Evolutionary conservation across 208 protist genomes (phyloP).

Genomic region (Leishmania arabica): DNA sequence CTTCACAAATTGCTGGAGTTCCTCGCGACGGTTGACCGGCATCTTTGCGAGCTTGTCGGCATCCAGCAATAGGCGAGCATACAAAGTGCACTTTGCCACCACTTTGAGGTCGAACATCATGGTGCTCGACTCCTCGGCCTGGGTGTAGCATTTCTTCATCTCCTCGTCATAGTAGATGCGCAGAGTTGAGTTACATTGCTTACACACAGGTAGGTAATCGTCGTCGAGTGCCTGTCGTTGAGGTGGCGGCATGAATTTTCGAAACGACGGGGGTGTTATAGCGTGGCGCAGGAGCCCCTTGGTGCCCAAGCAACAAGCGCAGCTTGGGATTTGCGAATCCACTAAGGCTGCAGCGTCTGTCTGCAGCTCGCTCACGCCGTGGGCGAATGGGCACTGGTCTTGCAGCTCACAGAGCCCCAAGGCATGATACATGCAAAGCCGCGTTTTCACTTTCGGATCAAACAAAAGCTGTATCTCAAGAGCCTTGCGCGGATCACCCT

Average conservation of each 20-base stretch:
- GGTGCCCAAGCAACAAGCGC: slow-evolving; percentile 39
- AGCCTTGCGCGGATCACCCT: slow-evolving; percentile 26
- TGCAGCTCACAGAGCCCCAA: slow-evolving; percentile 36
- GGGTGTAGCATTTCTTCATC: slow-evolving; percentile 32
- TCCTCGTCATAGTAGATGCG: slow-evolving; percentile 30
- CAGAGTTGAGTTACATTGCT: slow-evolving; percentile 38
- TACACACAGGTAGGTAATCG: slow-evolving; percentile 44
- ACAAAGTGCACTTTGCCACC: slow-evolving; percentile 32
- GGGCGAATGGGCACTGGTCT: slow-evolving; percentile 51
- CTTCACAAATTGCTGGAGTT: slow-evolving; percentile 32
- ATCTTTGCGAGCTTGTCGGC: slow-evolving; percentile 22
- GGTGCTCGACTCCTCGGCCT: slow-evolving; percentile 13
- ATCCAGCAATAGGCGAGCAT: slow-evolving; percentile 35
- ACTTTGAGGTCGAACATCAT: neutral
- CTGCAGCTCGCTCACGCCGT: slow-evolving; percentile 49
- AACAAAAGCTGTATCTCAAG: slow-evolving; percentile 51
- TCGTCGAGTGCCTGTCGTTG: slow-evolving; percentile 15
- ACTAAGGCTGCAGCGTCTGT: slow-evolving; percentile 29
- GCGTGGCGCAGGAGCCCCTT: slow-evolving; percentile 37
- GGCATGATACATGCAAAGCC: slow-evolving; percentile 44
- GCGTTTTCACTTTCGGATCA: slow-evolving; percentile 47
- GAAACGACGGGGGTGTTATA: slow-evolving; percentile 48
- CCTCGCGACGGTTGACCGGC: slow-evolving; percentile 10
- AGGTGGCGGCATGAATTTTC: slow-evolving; percentile 35
- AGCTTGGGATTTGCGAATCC: slow-evolving; percentile 23